Percentiles rank a stretch among this genome's conserved stretches.
phyloP scores from a whole-genome alignment of 495 filamentous ascomycete genomes.

The Talaromyces adpressus region DNA sequence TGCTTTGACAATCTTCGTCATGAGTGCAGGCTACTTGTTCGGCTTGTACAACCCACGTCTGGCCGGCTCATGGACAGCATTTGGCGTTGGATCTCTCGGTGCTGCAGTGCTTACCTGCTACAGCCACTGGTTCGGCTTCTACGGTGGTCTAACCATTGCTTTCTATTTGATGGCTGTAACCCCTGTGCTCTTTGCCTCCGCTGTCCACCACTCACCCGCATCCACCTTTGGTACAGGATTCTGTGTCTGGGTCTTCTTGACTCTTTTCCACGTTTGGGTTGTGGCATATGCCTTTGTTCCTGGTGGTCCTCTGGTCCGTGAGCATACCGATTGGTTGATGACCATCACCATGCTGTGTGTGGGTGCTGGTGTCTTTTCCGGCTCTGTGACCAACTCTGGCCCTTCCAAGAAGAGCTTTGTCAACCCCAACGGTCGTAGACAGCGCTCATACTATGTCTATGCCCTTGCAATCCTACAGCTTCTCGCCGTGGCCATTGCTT shows the following conservation, averaged over 20 bases:
- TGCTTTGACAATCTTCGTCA: conserved; percentile 72
- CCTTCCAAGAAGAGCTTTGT: conserved; percentile 40
- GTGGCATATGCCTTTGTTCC: conserved; percentile 99
- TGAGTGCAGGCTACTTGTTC: conserved; percentile 75
- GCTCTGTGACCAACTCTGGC: conserved; percentile 46
- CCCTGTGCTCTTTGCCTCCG: conserved; percentile 66
- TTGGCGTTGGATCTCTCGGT: conserved; percentile 67
- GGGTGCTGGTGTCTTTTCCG: conserved; percentile 77
- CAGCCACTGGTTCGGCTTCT: conserved; percentile 83
- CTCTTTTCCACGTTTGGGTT: conserved; percentile 95
- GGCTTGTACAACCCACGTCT: conserved; percentile 66
- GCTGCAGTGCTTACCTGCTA: conserved; percentile 75
- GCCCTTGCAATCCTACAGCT: conserved; percentile 67
- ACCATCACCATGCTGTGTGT: conserved; percentile 74
- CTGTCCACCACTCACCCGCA: conserved; percentile 66
- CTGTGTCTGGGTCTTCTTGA: conserved; percentile 80
- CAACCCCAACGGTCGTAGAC: conserved; percentile 45
- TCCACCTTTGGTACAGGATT: conserved; percentile 81
- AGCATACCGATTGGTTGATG: conserved; percentile 96
- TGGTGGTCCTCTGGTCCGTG: conserved; percentile 84
- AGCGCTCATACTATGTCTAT: conserved; percentile 66
- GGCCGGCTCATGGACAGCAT: conserved; percentile 75
- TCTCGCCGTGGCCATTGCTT: conserved; percentile 71
- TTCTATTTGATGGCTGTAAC: conserved; percentile 78
- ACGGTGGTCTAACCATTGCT: conserved; percentile 70